These are phyloP conservation scores for Stemphylium vesicarium DNA, from an alignment of 2,329 filamentous ascomycete species.

Conservation along the genomic window DNA sequence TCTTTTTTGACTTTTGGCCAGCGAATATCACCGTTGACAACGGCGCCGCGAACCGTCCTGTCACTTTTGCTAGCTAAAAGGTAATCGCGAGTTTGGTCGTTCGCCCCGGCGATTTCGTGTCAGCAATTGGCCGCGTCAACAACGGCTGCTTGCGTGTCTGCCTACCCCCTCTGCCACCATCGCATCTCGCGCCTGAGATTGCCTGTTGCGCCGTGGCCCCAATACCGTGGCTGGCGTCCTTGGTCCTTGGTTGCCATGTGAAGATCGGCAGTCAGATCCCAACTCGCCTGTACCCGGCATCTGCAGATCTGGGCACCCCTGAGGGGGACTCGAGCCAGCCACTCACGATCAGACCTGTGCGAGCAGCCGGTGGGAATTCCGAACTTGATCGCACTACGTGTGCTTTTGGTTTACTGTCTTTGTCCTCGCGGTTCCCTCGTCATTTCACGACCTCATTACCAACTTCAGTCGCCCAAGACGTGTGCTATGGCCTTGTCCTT, in stretches of 20 bases:
- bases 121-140: background rate
- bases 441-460: too few relatives aligned
- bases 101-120: background rate
- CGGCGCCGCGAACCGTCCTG: slow-evolving; percentile 8
- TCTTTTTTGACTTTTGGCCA: background rate
- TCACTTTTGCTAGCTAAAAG: background rate
- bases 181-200: background rate
- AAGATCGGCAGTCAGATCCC: slow-evolving; percentile 9
- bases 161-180: background rate
- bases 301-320: slow-evolving; percentile 5
- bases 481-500: background rate
- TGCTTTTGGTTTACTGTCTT: background rate
- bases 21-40: slow-evolving; percentile 9
- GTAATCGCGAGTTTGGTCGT: background rate
- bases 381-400: background rate
- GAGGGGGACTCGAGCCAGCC: background rate
- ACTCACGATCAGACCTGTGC: background rate
- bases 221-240: background rate
- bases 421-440: background rate
- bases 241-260: background rate
- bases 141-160: background rate
- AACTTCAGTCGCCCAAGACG: background rate
- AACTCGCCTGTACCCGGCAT: slow-evolving; percentile 7
- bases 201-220: slow-evolving; percentile 3
- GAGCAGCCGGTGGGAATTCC: too few relatives aligned